phyloP scores from a whole-genome alignment of 352 stramenopile species.

The Globisporangium viniferum region DNA sequence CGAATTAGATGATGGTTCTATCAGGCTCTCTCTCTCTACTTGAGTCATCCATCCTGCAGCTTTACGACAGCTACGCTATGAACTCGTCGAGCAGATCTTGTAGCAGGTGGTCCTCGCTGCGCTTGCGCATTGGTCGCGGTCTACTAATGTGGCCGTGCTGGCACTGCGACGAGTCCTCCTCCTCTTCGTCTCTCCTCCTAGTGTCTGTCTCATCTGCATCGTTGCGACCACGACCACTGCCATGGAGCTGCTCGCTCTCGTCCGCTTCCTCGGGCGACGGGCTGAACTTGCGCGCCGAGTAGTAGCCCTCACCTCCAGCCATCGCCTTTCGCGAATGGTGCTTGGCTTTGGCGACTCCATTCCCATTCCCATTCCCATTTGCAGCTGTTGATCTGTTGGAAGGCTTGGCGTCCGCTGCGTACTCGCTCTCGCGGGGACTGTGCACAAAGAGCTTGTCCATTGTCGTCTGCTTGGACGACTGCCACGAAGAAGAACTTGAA shows the following conservation, averaged over 20 bases:
- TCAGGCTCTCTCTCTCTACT: too few species aligned
- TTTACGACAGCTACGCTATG: conserved; percentile 22
- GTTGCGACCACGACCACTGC: conserved; percentile 5
- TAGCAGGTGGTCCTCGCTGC: conserved; percentile 43
- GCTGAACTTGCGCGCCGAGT: conserved; percentile 33
- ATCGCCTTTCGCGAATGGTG: not conserved
- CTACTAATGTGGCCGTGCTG: not conserved
- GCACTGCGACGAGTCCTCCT: not conserved
- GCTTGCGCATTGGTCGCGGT: conserved; percentile 1
- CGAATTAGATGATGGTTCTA: too few species aligned
- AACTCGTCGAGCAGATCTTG: conserved; percentile 79
- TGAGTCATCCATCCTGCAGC: too few species aligned
- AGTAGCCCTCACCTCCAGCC: conserved; percentile 10
- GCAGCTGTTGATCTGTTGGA: not conserved
- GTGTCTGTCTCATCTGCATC: conserved; percentile 10
- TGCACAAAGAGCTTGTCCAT: conserved; percentile 13
- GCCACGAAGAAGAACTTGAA: not conserved
- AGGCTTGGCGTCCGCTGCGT: conserved; percentile 19
- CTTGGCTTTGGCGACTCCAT: not conserved
- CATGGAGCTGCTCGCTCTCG: conserved; percentile 17
- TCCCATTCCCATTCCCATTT: not conserved
- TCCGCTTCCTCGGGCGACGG: conserved; percentile 34
- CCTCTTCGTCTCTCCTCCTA: not conserved
- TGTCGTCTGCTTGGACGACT: conserved; percentile 9
- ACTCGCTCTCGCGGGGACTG: conserved; percentile 19